Evolutionary conservation across 2,329 filamentous ascomycete genomes (phyloP).

Genomic region (Ophiostoma himal-ulmi): DNA sequence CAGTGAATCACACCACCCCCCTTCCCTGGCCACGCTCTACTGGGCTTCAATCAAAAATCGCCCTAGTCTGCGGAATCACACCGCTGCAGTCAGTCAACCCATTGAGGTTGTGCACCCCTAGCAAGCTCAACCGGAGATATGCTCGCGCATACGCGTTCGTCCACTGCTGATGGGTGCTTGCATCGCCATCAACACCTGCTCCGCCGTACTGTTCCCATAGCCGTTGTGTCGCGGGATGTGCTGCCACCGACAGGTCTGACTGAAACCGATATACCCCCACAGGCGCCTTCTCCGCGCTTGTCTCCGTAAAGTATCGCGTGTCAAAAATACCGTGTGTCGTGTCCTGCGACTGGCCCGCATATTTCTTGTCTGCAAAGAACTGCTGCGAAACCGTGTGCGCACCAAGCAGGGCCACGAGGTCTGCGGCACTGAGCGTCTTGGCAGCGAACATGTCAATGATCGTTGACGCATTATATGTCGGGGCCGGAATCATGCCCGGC

Average conservation of each 20-base stretch:
- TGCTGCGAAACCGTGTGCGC: slow-evolving; percentile 48
- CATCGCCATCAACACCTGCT: slow-evolving; percentile 13
- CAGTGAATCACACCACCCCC: background rate
- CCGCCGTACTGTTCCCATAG: slow-evolving; percentile 37
- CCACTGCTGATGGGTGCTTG: slow-evolving; percentile 35
- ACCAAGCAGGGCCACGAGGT: slow-evolving; percentile 50
- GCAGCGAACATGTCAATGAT: slow-evolving; percentile 43
- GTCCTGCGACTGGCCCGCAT: slow-evolving; percentile 40
- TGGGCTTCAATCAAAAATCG: background rate
- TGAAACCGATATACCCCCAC: slow-evolving; percentile 36
- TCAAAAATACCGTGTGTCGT: slow-evolving; percentile 47
- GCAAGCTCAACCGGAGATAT: slow-evolving; percentile 50
- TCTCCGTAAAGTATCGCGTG: slow-evolving; percentile 42
- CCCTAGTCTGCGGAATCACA: slow-evolving; percentile 37
- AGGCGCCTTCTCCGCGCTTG: slow-evolving; percentile 30
- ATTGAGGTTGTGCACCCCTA: slow-evolving; percentile 54
- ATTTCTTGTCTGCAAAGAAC: slow-evolving; percentile 38
- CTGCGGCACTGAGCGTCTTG: slow-evolving; percentile 46
- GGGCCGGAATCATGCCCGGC: slow-evolving; percentile 41
- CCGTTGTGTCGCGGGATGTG: slow-evolving; percentile 34
- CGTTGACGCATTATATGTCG: slow-evolving; percentile 36
- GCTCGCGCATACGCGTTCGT: slow-evolving; percentile 43
- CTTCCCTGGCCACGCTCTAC: background rate
- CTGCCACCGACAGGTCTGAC: slow-evolving; percentile 39
- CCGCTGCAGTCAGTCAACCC: slow-evolving; percentile 50